Evolutionary conservation across 768 basidiomycete species (phyloP), one percentile per base, ranked within the genome.

Genomic region (Pholiota molesta): DNA sequence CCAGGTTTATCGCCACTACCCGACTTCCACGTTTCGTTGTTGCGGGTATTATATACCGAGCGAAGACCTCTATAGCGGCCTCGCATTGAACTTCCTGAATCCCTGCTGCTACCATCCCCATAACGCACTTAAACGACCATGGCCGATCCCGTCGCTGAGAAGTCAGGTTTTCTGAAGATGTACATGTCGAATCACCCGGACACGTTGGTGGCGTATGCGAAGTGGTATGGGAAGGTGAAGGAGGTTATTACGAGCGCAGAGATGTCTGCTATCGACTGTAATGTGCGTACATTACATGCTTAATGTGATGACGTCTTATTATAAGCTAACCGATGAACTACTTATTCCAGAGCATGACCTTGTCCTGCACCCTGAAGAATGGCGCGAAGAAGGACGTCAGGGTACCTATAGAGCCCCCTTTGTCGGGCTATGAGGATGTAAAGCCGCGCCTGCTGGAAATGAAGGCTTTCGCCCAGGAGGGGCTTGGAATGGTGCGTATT

Each of bases 101-200:
- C 26, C 26, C 26, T 4, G 26, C 44, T 19, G 13, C 49, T 40
- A 59, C 13, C 31, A 23, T 31, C 51, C 4, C 23, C 13, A 10
- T 54, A 23, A 17, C 29, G 16, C 52, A 33, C 33, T 37, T 29
- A 14, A 40, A 7, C 28, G 59, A 65, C 57, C 28, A 88, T 89
- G 87, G 66, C 84, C 7, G 92, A 94, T 70, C 84, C 90, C 9
- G 90, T 93, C 0, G 88, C 89, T 13, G 85, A 86, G 11, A 90
- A 89, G 67, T 91, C 91, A 19, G 79, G 77, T 1, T 95, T 92
- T 71, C 80, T 94, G 45, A 84, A 85, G 72, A 90, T 86, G 84
- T 95, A 94, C 78, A 94, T 94, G 92, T 88, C 84, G 31, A 86
- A 78, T 63, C 93, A 94, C 68, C 90, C 90, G 0, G 92, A 94